These are phyloP conservation scores for Trichothecium roseum DNA, from an alignment of 2,329 filamentous ascomycete genomes.

Conservation along the genomic window DNA sequence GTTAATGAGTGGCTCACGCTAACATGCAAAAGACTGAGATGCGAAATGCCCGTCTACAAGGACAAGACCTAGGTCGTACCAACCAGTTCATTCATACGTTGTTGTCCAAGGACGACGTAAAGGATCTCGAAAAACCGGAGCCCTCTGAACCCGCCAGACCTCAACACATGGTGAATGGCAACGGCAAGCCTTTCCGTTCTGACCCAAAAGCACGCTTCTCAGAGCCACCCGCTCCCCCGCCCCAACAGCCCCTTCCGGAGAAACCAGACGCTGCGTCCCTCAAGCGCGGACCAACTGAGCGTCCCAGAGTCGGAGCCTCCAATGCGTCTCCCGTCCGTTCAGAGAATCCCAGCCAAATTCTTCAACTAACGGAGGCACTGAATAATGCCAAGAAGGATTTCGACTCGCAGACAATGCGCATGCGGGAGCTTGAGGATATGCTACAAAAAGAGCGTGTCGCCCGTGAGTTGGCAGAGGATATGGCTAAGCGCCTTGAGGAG, in stretches of 20 bases:
- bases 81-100: constrained; percentile 72
- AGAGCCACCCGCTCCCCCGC: constrained; percentile 85
- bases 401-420: constrained; percentile 67
- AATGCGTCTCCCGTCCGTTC: constrained; percentile 52
- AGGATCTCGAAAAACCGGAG: constrained; percentile 44
- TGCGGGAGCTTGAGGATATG: constrained; percentile 67
- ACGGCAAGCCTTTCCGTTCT: constrained; percentile 45
- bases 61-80: constrained; percentile 73
- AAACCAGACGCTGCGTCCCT: constrained; percentile 75
- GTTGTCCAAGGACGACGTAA: constrained; percentile 59
- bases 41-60: constrained; percentile 78
- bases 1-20: neutral
- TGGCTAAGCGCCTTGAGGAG: constrained; percentile 60
- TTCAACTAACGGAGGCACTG: constrained; percentile 75
- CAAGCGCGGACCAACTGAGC: constrained; percentile 67
- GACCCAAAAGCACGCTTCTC: constrained; percentile 81
- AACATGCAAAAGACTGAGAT: constrained; percentile 62
- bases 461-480: constrained; percentile 73
- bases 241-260: constrained; percentile 85
- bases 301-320: constrained; percentile 47
- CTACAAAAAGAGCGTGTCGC: constrained; percentile 72
- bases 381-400: constrained; percentile 78
- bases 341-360: constrained; percentile 60
- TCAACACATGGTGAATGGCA: constrained; percentile 27
- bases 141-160: constrained; percentile 27